Base-by-base conservation (phyloP, 1,284 basidiomycete species). In the Neolentinus lepideus region DNA sequence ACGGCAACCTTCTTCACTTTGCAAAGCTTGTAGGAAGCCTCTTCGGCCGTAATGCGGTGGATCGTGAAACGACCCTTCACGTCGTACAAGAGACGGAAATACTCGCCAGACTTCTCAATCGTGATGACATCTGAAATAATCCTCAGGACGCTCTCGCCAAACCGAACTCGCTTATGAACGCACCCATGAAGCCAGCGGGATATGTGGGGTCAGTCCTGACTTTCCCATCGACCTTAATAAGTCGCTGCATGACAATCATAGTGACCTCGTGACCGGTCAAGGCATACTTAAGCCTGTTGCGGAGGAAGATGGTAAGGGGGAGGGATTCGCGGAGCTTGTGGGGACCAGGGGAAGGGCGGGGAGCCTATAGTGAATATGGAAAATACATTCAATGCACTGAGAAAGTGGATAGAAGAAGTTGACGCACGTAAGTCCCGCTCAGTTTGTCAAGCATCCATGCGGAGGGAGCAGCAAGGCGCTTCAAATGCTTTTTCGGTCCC, bases 381-480 rank as follows among this genome's bases (percentile, higher is more conserved):
- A 43, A 4, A 54, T 9, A 22, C 11, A 43, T 10, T 22, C 38
- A 25, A 25, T n/a, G 55, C 14, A 25, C 46, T 45, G 24, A 27
- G 33, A 31, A 19, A 22, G 22, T 22, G 53, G 45, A 22, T n/a
- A 26, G 10, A 29, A 21, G n/a, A 6, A 27, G 33, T 22, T 52
- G 54, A 80, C 92, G 74, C 77, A 94, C 92, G 74, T 98, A 98
- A 69, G 94, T 97, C 64, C 96, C 96, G 77, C 92, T 90, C 70
- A 99, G 79, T 80, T 99, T 99, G 84, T 98, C 94, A 66, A 99
- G 84, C 94, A 99, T 97, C 97, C 97, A 99, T 80, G 93, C 92
- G 58, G 93, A 96, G 63, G 97, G 97, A 66, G 97, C 97, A 66
- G 89, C 87, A 64, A 98, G 86, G 71, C 96, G 92, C 85, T 98